Conservation (phyloP, 2,329 filamentous ascomycete species). For the Didymella segeticola region DNA sequence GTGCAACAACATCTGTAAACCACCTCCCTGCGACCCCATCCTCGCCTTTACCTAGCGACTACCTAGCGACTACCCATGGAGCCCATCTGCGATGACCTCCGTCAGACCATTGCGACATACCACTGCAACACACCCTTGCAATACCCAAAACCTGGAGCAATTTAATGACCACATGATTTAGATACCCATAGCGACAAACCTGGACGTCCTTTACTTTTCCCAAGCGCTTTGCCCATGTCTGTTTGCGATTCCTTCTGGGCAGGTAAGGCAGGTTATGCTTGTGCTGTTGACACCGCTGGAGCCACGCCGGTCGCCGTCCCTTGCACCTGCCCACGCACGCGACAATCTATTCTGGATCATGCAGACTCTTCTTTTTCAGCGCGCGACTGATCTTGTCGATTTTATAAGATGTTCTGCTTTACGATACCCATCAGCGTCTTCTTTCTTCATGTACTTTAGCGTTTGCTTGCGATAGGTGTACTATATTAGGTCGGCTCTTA, state of each 20-base stretch:
- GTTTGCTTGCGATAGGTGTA: neutral
- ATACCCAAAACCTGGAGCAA: neutral
- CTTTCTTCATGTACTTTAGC: conserved; percentile 2
- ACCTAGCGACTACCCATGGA: neutral
- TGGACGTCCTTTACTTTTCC: conserved; percentile 16
- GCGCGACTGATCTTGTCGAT: conserved; percentile 5
- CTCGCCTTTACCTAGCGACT: conserved; percentile 13
- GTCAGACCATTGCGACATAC: neutral
- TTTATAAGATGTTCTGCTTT: conserved; percentile 20
- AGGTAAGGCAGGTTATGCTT: conserved; percentile 32
- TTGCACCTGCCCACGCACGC: conserved; percentile 24
- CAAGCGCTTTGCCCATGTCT: conserved; percentile 22
- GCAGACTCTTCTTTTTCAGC: neutral
- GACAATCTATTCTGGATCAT: conserved; percentile 5
- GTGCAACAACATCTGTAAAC: conserved; percentile 26
- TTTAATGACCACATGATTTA: neutral
- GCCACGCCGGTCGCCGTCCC: conserved; percentile 16
- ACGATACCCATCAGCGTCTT: conserved; percentile 16
- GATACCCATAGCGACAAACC: conserved; percentile 28
- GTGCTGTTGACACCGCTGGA: conserved; percentile 22
- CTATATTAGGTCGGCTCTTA: neutral
- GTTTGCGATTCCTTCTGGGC: conserved; percentile 12
- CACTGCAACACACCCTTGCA: conserved; percentile 12
- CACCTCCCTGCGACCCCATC: neutral
- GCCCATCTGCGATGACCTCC: conserved; percentile 5